A percentile compares a stretch with the other conserved stretches of the same genome.
These are phyloP conservation scores for Cercophora scortea DNA, from an alignment of 495 filamentous ascomycete species.

Conservation along the genomic window DNA sequence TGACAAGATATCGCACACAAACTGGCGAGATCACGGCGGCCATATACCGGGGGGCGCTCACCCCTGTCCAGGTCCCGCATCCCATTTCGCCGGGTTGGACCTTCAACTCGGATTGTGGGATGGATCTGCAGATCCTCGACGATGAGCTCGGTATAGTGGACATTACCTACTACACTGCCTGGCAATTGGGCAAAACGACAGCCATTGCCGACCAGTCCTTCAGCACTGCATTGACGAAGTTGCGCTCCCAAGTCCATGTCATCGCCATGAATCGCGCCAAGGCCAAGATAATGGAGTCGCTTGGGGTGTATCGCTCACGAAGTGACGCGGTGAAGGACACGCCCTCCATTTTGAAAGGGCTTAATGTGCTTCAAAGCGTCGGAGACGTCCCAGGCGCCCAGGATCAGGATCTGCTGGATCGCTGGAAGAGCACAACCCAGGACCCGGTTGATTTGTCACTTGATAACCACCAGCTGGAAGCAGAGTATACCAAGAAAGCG, in stretches of 20 bases:
- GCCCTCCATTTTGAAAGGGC: too few relatives aligned
- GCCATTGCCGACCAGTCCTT: slow-evolving; percentile 25
- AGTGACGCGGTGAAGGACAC: too few relatives aligned
- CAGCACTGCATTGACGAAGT: slow-evolving; percentile 13
- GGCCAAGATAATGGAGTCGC: background rate
- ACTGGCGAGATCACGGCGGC: slow-evolving; percentile 37
- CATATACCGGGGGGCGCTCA: slow-evolving; percentile 28
- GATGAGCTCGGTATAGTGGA: slow-evolving; percentile 35
- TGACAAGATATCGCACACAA: slow-evolving; percentile 22
- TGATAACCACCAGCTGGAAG: background rate
- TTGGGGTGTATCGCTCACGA: background rate
- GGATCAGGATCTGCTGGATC: too few relatives aligned
- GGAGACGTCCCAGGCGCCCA: too few relatives aligned
- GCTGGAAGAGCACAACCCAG: background rate
- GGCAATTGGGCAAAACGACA: slow-evolving; percentile 35
- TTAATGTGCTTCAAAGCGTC: too few relatives aligned
- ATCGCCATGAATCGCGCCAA: background rate
- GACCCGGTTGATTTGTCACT: background rate
- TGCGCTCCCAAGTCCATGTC: slow-evolving; percentile 11
- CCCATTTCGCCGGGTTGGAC: too few relatives aligned
- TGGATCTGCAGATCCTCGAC: slow-evolving; percentile 40
- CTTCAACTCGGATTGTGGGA: slow-evolving; percentile 18
- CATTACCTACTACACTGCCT: slow-evolving; percentile 38
- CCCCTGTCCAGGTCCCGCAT: too few relatives aligned
- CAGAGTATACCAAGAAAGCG: background rate